Percentiles rank a stretch among this genome's conserved stretches.
Evolutionary conservation across 2,329 filamentous ascomycete genomes (phyloP).

Genomic region (Aureobasidium uvarum): DNA sequence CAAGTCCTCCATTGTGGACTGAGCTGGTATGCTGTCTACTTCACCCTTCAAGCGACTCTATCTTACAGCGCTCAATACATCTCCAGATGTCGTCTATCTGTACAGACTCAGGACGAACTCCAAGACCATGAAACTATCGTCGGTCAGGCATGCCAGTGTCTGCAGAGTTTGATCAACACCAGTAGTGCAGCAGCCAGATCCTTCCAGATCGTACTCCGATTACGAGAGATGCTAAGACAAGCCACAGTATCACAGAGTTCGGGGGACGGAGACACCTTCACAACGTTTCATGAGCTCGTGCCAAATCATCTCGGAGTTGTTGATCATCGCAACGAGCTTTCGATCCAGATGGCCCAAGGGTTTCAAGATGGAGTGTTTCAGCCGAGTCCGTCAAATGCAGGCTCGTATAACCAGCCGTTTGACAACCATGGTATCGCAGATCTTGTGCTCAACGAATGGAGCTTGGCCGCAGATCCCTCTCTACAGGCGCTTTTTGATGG

Average conservation of each 20-base stretch:
- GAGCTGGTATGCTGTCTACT: conserved; percentile 32
- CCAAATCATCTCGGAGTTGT: background rate
- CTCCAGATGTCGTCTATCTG: background rate
- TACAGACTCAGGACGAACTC: conserved; percentile 1
- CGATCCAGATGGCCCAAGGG: conserved; percentile 5
- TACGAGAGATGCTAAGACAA: conserved; percentile 11
- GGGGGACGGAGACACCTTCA: background rate
- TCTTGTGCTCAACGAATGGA: conserved; percentile 19
- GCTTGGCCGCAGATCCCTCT: background rate
- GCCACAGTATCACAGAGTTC: background rate
- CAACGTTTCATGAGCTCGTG: background rate
- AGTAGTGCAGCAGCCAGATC: conserved; percentile 13
- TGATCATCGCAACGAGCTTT: conserved; percentile 16
- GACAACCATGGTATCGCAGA: conserved; percentile 8
- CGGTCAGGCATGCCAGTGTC: conserved; percentile 12
- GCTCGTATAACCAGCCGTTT: background rate
- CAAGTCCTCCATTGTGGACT: conserved; percentile 25
- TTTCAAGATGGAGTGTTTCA: conserved; percentile 13
- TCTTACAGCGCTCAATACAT: conserved; percentile 20
- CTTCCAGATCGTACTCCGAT: conserved; percentile 4
- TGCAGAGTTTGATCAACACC: background rate
- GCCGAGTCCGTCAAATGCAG: conserved; percentile 3
- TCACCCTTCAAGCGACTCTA: conserved; percentile 29
- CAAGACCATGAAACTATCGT: conserved; percentile 5
- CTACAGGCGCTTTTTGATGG: conserved; percentile 6